Conservation (phyloP, 2,329 filamentous ascomycete species). For the Neofusicoccum umdonicola region DNA sequence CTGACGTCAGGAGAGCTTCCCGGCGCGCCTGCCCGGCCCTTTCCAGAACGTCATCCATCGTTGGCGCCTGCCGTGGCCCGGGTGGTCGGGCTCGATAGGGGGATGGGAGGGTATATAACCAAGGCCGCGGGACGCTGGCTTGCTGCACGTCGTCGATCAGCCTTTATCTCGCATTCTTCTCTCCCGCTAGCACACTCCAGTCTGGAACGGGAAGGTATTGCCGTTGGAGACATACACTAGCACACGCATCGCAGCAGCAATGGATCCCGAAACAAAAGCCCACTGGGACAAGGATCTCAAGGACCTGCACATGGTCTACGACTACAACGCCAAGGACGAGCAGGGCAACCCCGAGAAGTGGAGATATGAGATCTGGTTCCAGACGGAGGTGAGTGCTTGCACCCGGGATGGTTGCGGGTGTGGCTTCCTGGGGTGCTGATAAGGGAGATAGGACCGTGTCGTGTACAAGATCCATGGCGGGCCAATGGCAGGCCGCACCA, state of each 20-base stretch:
- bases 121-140: not conserved
- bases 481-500: conserved; percentile 56
- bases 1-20: conserved; percentile 1
- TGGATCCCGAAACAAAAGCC: conserved; percentile 1
- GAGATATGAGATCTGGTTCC: conserved; percentile 63
- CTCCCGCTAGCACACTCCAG: not conserved
- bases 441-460: conserved; percentile 37
- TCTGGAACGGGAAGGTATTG: not conserved
- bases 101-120: not conserved
- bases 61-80: not conserved
- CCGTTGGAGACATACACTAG: not conserved
- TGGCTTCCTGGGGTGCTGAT: conserved; percentile 22
- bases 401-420: not conserved
- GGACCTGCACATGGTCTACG: conserved; percentile 57
- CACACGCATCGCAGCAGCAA: not conserved
- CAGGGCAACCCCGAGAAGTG: conserved; percentile 56
- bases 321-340: conserved; percentile 51
- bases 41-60: not conserved
- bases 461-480: conserved; percentile 61
- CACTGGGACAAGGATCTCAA: conserved; percentile 52
- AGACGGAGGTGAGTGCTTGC: conserved; percentile 36
- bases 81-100: not conserved
- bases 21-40: not conserved
- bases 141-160: not conserved
- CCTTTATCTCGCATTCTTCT: not conserved